Evolutionary conservation across 2,329 filamentous ascomycete species (phyloP).

Genomic region (Blastomyces gilchristii): DNA sequence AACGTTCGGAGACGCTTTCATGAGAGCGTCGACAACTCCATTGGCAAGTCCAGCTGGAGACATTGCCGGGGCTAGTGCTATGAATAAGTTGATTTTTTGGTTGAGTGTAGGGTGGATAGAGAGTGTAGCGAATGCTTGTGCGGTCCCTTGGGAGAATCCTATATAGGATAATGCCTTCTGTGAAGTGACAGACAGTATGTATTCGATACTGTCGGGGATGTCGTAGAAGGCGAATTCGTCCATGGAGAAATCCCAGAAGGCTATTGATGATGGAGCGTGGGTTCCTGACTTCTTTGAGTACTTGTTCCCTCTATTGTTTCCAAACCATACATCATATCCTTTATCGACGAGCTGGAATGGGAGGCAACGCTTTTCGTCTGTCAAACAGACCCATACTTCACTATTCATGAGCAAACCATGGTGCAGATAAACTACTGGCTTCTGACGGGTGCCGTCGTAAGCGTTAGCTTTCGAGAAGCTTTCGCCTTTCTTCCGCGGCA

Average conservation of each 20-base stretch:
- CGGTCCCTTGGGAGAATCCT: constrained; percentile 93
- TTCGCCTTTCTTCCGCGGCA: constrained; percentile 71
- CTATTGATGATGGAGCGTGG: constrained; percentile 58
- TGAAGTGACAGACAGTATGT: constrained; percentile 73
- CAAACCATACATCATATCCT: constrained; percentile 95
- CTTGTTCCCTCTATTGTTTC: constrained; percentile 97
- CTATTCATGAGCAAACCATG: constrained; percentile 98
- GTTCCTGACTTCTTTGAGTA: constrained; percentile 92
- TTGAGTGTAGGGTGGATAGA: constrained; percentile 89
- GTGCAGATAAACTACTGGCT: constrained; percentile 86
- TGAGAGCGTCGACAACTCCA: constrained; percentile 79
- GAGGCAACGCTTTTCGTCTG: constrained; percentile 72
- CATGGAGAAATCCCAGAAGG: constrained; percentile 97
- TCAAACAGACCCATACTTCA: constrained; percentile 93
- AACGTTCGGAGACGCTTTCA: constrained; percentile 87
- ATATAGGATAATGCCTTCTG: constrained; percentile 86
- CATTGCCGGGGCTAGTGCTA: constrained; percentile 93
- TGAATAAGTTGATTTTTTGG: constrained; percentile 87
- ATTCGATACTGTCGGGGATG: constrained; percentile 87
- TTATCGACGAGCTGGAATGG: constrained; percentile 81
- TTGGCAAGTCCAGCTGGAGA: constrained; percentile 83
- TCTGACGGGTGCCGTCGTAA: constrained; percentile 53
- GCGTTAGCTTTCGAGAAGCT: constrained; percentile 56
- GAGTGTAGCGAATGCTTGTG: constrained; percentile 87
- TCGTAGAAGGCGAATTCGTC: constrained; percentile 98